Evolutionary conservation across 371 early-diverging fungal species (phyloP).

Genomic region (Mycotypha africana): DNA sequence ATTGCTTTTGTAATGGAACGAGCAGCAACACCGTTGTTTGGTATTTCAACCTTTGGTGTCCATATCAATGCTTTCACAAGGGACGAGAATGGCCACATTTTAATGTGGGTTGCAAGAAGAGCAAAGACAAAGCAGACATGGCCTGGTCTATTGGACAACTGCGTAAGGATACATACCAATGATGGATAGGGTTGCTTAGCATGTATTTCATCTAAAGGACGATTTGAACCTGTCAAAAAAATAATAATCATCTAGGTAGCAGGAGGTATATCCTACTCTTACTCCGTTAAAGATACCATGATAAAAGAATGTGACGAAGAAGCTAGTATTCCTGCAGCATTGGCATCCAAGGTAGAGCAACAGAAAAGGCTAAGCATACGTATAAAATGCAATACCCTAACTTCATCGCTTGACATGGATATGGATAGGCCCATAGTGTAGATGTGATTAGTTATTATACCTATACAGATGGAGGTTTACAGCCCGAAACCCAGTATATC

Average conservation of each 20-base stretch:
- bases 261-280: slow-evolving; percentile 77
- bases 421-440: slow-evolving; percentile 37
- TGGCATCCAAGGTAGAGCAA: slow-evolving; percentile 44
- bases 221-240: too few species aligned
- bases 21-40: slow-evolving; percentile 73
- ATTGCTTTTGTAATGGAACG: slow-evolving; percentile 76
- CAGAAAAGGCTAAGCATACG: neutral
- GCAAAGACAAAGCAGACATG: slow-evolving; percentile 78
- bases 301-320: slow-evolving; percentile 92
- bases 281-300: slow-evolving; percentile 58
- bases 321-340: slow-evolving; percentile 60
- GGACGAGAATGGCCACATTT: slow-evolving; percentile 32
- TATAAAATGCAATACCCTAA: neutral
- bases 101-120: slow-evolving; percentile 87
- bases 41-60: slow-evolving; percentile 72
- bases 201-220: too few species aligned
- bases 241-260: slow-evolving; percentile 42
- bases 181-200: too few species aligned
- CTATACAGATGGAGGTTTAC: slow-evolving; percentile 47
- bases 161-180: slow-evolving; percentile 41
- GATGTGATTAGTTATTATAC: slow-evolving; percentile 72
- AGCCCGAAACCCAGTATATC: slow-evolving; percentile 72
- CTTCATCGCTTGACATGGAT: neutral
- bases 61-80: slow-evolving; percentile 77
- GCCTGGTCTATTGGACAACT: slow-evolving; percentile 84